Conservation (phyloP, 805 yeast species). For the Nematodospora valgi region DNA sequence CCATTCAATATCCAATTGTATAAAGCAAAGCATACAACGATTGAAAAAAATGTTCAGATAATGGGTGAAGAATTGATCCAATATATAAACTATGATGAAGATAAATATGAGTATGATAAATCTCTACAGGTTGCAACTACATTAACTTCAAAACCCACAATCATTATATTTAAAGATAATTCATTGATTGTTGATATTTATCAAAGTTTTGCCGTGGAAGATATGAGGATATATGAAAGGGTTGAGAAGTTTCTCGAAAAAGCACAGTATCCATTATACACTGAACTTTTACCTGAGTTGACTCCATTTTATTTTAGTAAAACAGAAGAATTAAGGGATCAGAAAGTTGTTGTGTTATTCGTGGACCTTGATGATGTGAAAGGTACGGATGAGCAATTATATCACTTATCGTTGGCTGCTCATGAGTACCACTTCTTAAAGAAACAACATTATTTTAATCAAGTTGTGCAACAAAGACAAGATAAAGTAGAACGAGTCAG, state of each 20-base stretch:
- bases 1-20: conserved; percentile 53
- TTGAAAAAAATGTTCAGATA: conserved; percentile 33
- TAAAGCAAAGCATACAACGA: conserved; percentile 45
- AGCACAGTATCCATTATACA: conserved; percentile 49
- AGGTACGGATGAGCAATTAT: conserved; percentile 29
- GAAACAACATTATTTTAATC: conserved; percentile 36
- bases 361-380: conserved; percentile 38
- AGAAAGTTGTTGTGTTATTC: conserved; percentile 49
- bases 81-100: conserved; percentile 41
- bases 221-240: conserved; percentile 48
- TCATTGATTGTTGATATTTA: conserved; percentile 49
- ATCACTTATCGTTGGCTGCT: conserved; percentile 41
- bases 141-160: conserved; percentile 58
- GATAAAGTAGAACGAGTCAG: conserved; percentile 44
- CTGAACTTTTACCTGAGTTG: conserved; percentile 45
- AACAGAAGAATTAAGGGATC: conserved; percentile 15
- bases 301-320: conserved; percentile 33
- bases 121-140: conserved; percentile 49
- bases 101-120: conserved; percentile 37
- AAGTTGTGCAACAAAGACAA: conserved; percentile 21
- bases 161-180: conserved; percentile 58
- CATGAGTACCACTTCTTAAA: conserved; percentile 48
- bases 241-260: conserved; percentile 49
- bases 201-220: conserved; percentile 62
- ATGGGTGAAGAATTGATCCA: conserved; percentile 42